Conservation (phyloP, 306 rosid species). For the Macrotyloma uniflorum region DNA sequence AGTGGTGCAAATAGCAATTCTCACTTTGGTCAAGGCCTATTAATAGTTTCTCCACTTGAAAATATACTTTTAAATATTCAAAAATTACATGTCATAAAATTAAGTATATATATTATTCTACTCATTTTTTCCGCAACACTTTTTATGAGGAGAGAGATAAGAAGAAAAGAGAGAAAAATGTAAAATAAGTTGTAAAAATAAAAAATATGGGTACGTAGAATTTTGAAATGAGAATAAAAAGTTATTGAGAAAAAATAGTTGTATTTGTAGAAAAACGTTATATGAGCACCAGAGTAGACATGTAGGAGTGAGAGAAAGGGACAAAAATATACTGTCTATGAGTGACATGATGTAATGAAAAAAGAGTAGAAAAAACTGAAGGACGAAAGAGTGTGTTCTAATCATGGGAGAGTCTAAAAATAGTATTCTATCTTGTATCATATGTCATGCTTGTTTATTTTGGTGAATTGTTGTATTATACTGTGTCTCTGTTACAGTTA, state of each 20-base stretch:
- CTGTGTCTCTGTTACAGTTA: neutral
- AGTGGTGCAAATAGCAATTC: neutral
- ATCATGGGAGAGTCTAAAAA: neutral
- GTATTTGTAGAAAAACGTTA: neutral
- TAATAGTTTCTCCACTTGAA: neutral
- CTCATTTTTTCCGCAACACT: neutral
- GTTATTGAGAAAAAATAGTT: neutral
- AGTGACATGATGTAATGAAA: neutral
- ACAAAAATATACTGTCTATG: neutral
- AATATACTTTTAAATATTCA: neutral
- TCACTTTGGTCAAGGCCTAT: neutral
- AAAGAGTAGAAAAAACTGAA: neutral
- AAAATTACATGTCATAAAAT: neutral
- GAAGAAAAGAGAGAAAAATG: neutral
- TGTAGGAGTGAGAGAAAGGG: neutral
- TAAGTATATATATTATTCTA: neutral
- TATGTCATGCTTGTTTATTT: neutral
- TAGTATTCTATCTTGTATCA: neutral
- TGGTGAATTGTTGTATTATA: neutral
- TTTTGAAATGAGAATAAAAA: neutral
- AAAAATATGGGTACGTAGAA: neutral
- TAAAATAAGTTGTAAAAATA: neutral
- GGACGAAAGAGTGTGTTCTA: no score
- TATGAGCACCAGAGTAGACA: neutral
- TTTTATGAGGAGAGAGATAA: neutral